Evolutionary conservation across 352 stramenopile genomes (phyloP).

Genomic region (Pythium monospermum): DNA sequence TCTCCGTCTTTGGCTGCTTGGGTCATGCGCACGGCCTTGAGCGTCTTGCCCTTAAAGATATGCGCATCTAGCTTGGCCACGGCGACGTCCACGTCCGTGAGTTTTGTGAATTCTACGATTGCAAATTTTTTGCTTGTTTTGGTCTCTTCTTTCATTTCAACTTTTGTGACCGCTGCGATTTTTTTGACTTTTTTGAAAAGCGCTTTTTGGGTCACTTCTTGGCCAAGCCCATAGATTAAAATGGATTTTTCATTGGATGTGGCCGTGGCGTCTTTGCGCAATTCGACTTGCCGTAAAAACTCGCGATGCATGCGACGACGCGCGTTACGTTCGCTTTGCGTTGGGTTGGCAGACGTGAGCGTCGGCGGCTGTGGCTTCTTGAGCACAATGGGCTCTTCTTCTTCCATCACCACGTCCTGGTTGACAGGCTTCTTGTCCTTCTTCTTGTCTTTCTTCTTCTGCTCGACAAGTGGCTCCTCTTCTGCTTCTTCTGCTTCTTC

Average conservation of each 20-base stretch:
- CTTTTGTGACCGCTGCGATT: slow-evolving; percentile 41
- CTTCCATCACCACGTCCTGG: slow-evolving; percentile 7
- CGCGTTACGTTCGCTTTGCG: slow-evolving; percentile 78
- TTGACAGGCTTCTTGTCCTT: slow-evolving; percentile 25
- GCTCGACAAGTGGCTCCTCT: slow-evolving; percentile 12
- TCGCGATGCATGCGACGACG: slow-evolving; percentile 72
- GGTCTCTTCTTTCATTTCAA: slow-evolving; percentile 58
- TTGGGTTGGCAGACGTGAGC: slow-evolving; percentile 20
- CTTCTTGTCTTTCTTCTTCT: slow-evolving; percentile 20
- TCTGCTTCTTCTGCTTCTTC: slow-evolving; percentile 16
- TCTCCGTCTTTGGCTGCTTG: slow-evolving; percentile 27
- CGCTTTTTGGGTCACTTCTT: slow-evolving; percentile 71
- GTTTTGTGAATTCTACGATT: slow-evolving; percentile 54
- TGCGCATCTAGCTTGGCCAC: slow-evolving; percentile 78
- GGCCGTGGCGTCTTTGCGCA: slow-evolving; percentile 52
- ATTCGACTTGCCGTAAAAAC: slow-evolving; percentile 63
- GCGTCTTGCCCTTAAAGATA: slow-evolving; percentile 74
- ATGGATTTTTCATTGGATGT: slow-evolving; percentile 60
- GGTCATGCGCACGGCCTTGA: slow-evolving; percentile 48
- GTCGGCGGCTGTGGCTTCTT: slow-evolving; percentile 10
- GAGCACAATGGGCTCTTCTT: neutral
- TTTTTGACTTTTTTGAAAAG: slow-evolving; percentile 81
- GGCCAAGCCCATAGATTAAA: slow-evolving; percentile 63
- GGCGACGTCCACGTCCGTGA: slow-evolving; percentile 43
- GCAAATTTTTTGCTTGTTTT: slow-evolving; percentile 58